Evolutionary conservation across 2,329 filamentous ascomycete species (phyloP), one percentile per base, ranked within the genome.

Genomic region (Raffaelea deltoideospora): DNA sequence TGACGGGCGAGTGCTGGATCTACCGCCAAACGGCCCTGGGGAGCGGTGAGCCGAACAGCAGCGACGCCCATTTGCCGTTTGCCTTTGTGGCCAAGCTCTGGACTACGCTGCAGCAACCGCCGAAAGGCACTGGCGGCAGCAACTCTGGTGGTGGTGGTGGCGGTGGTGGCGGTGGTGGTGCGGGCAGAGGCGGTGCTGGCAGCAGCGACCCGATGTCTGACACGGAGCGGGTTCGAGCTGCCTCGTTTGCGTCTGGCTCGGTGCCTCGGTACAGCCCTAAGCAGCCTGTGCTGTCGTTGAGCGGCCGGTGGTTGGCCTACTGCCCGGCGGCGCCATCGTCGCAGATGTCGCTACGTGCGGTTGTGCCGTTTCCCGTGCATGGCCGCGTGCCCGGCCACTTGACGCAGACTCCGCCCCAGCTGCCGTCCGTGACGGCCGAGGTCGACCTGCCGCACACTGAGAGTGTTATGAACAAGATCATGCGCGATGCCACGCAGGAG

Each of bases 61-160:
- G 59, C 33, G 67, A 68, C 18, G 50, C 55, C 1, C 58, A 58
- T 18, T 45, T 60, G 31, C 51, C 55, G 14, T 78, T 69, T 53
- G 63, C 57, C 27, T 95, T 86, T 48, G 65, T 90, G 38, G 87
- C 79, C 17, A 98, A 98, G 58, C 61, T 92, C 15, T 98, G 90
- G 90, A 95, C 90, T 1, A 78, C 76, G 31, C 63, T 94, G 21
- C 83, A 90, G 50, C 69, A 75, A 45, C 60, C 61, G 22, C 56
- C 61, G 15, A 64, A 65, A 40, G 60, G 60, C 19, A 64, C 70
- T 22, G 52, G n/a, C 60, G 23, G 26, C 7, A n/a, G n/a, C n/a
- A n/a, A n/a, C n/a, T n/a, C n/a, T n/a, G 35, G 36, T 18, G 15
- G n/a, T 7, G 28, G 13, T 30, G 28, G 28, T 18, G 28, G 28